Base-by-base conservation (phyloP, 352 stramenopile genomes). In the Aphanomyces stellatus region DNA sequence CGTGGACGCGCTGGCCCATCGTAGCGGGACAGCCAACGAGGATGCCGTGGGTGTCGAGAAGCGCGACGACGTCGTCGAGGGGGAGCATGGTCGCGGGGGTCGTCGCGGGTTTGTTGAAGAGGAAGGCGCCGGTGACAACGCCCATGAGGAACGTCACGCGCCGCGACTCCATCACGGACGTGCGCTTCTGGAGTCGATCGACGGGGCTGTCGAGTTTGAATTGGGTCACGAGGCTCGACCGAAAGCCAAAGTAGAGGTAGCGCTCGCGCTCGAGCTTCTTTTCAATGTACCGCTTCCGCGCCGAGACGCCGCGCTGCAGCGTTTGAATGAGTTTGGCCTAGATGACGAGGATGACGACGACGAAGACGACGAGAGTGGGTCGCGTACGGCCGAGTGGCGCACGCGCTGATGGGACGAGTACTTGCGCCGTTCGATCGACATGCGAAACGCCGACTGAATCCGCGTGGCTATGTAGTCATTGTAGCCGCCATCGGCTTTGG, bases 401-500 rank as follows among this genome's bases (percentile, higher is more conserved):
- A 80, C 75, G 30, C 80, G 69, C 17, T 77, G 71, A 42, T 80
- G 77, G 41, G 73, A 65, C 0, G 69, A 49, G 41, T 90, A 92
- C 41, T 75, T 73, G 34, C 75, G 76, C n/a, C 82, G 76, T 25
- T 88, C 74, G 31, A 74, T 75, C 30, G 78, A 87, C 83, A 92
- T 92, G 6, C 81, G 83, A 48, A 74, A 92, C 4, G 75, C 68
- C 3, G 80, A 79, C 65, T 92, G 83, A 0, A 92, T 62, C 67
- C 90, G 90, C 55, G 76, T 88, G 15, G 83, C 83, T 28, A 82
- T 89, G 49, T 80, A 78, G 40, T 88, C 79, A 41, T 85, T 71
- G 51, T 76, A 90, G 1, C 77, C 78, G 6, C 79, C 81, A 0
- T 77, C 88, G 30, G 72, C 73, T 65, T 88, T 90, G 7, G 76